phyloP scores from a whole-genome alignment of 345 rosid genomes.

The Citrus inodora region DNA sequence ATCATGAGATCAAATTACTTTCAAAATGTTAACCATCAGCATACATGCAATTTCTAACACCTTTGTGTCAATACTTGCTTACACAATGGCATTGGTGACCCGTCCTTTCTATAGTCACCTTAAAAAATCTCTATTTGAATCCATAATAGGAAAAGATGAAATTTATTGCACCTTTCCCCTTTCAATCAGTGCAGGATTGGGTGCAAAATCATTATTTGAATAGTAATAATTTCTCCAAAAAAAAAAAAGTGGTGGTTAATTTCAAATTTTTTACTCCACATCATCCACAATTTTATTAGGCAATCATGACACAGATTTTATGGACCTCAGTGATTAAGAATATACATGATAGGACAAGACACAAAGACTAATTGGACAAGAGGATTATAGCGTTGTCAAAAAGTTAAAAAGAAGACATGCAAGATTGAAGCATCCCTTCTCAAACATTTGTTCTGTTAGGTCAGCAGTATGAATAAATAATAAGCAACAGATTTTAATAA shows the following conservation, averaged over 20 bases:
- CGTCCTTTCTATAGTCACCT: neutral
- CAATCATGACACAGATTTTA: neutral
- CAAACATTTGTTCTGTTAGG: neutral
- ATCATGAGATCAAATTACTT: neutral
- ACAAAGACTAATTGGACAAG: neutral
- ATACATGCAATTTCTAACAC: neutral
- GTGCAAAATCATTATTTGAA: neutral
- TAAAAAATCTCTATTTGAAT: neutral
- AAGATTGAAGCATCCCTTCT: neutral
- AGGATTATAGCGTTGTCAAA: neutral
- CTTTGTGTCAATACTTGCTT: neutral
- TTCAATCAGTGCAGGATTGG: neutral
- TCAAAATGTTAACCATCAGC: neutral
- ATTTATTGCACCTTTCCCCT: neutral
- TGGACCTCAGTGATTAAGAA: neutral
- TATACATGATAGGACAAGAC: neutral
- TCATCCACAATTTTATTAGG: neutral
- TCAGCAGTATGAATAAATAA: neutral
- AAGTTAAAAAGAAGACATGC: neutral
- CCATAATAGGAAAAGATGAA: neutral
- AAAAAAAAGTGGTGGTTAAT: too few species aligned
- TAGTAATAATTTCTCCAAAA: neutral
- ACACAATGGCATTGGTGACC: neutral
- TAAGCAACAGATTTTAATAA: neutral
- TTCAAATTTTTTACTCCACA: neutral